Evolutionary conservation across 805 yeast genomes (phyloP).

Genomic region (Wickerhamiella sergipiensis): DNA sequence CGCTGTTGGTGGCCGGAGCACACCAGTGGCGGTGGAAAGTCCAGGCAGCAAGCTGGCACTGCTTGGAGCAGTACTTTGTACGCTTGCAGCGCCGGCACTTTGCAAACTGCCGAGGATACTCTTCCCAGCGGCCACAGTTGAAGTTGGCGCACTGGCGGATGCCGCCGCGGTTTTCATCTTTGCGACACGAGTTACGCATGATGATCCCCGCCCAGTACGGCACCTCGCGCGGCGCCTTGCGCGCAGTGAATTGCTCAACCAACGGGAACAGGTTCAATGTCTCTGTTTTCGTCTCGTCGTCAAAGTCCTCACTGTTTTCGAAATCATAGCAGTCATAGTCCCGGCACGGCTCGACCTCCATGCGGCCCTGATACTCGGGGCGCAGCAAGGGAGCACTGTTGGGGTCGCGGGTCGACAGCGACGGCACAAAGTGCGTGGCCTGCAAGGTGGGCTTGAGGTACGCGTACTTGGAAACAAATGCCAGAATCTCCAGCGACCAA

Average conservation of each 20-base stretch:
- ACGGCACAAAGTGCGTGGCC: slow-evolving; percentile 59
- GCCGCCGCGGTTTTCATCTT: slow-evolving; percentile 77
- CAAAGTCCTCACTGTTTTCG: slow-evolving; percentile 25
- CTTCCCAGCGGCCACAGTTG: slow-evolving; percentile 91
- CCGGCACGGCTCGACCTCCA: slow-evolving; percentile 5
- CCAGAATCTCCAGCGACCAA: slow-evolving; percentile 84
- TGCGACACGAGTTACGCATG: slow-evolving; percentile 88
- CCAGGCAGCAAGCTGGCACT: slow-evolving; percentile 89
- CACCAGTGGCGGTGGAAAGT: slow-evolving; percentile 92
- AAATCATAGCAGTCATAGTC: slow-evolving; percentile 24
- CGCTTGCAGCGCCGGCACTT: slow-evolving; percentile 90
- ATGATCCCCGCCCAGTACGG: slow-evolving; percentile 97
- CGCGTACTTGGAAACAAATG: slow-evolving; percentile 87
- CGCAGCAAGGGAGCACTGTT: slow-evolving; percentile 16
- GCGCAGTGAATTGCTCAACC: slow-evolving; percentile 78
- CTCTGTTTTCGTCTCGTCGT: slow-evolving; percentile 34
- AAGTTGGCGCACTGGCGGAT: slow-evolving; percentile 90
- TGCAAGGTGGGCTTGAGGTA: slow-evolving; percentile 61
- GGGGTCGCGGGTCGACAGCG: slow-evolving; percentile 36
- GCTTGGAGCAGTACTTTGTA: slow-evolving; percentile 87
- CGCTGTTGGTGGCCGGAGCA: slow-evolving; percentile 14
- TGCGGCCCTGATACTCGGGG: slow-evolving; percentile 1
- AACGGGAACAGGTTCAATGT: slow-evolving; percentile 62
- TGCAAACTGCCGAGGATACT: slow-evolving; percentile 78
- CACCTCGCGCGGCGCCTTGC: slow-evolving; percentile 59